A percentile compares a stretch with the other conserved stretches of the same genome.
Conservation (phyloP, 1,139 yeast species). For the Wickerhamiella pararugosa region DNA sequence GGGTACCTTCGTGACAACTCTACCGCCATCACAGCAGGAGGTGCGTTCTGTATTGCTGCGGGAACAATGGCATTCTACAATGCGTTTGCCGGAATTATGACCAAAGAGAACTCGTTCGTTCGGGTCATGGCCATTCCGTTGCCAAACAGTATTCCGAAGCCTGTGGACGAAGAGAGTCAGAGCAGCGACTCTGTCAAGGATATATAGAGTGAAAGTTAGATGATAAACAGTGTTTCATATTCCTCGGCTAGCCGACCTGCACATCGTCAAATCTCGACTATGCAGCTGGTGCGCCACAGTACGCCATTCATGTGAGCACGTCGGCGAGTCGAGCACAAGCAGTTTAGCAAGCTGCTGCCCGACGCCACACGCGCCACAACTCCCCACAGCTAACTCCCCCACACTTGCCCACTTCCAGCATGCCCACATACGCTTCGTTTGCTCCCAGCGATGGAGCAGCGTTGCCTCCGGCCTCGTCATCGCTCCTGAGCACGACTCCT, state of each 20-base stretch:
- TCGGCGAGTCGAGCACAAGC: no score
- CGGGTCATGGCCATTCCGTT: slow-evolving; percentile 33
- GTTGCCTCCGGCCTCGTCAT: slow-evolving; percentile 26
- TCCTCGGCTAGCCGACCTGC: no score
- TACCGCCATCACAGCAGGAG: slow-evolving; percentile 49
- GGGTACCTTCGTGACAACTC: slow-evolving; percentile 32
- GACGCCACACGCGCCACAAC: no score
- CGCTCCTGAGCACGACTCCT: slow-evolving; percentile 45
- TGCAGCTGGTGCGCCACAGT: no score
- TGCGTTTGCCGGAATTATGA: slow-evolving; percentile 80
- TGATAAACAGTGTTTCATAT: no score
- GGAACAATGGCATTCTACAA: slow-evolving; percentile 67
- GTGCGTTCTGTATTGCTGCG: slow-evolving; percentile 59
- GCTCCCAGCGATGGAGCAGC: slow-evolving; percentile 21
- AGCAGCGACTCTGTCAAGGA: no score
- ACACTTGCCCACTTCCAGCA: slow-evolving; percentile 1
- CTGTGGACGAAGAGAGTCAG: no score
- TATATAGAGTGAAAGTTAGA: no score
- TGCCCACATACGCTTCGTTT: slow-evolving; percentile 21
- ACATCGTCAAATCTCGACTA: no score
- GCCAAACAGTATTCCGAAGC: slow-evolving; percentile 19
- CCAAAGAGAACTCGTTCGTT: slow-evolving; percentile 47
- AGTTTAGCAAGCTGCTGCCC: no score
- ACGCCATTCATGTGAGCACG: no score
- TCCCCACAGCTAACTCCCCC: slow-evolving; percentile 4